A percentile compares a stretch with the other conserved stretches of the same genome.
phyloP scores from a whole-genome alignment of 2,329 filamentous ascomycete genomes.

The Penicillium hordei region DNA sequence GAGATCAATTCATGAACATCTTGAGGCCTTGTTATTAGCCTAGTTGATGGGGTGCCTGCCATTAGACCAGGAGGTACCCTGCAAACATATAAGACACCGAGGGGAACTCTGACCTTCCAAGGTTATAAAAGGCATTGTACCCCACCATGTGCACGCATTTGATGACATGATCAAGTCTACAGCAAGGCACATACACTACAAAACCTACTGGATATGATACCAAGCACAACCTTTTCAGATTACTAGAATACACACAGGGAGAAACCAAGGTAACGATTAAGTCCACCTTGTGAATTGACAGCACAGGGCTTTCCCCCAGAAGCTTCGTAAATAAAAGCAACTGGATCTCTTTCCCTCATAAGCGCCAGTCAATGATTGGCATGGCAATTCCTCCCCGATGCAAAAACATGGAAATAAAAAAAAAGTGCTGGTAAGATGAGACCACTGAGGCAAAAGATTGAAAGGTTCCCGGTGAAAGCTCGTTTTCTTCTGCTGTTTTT shows the following conservation, averaged over 20 bases:
- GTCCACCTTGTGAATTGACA: slow-evolving; percentile 74
- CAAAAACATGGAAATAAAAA: slow-evolving; percentile 31
- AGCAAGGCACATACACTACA: slow-evolving; percentile 13
- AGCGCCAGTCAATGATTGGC: slow-evolving; percentile 70
- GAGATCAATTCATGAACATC: not conserved
- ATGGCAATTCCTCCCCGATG: slow-evolving; percentile 41
- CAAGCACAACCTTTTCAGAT: slow-evolving; percentile 39
- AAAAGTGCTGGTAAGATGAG: slow-evolving; percentile 27
- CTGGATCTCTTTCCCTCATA: slow-evolving; percentile 99
- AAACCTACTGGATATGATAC: slow-evolving; percentile 25
- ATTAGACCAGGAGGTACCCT: not conserved
- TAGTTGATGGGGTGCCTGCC: not conserved
- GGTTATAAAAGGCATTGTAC: not conserved
- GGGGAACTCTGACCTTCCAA: not conserved
- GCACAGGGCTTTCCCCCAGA: slow-evolving; percentile 98
- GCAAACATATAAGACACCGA: not conserved
- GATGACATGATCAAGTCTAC: not conserved
- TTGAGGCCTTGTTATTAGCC: not conserved
- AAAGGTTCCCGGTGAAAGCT: slow-evolving; percentile 33
- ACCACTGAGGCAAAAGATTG: slow-evolving; percentile 30
- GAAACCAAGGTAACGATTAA: slow-evolving; percentile 76
- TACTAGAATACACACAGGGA: slow-evolving; percentile 41
- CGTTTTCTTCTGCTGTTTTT: slow-evolving; percentile 38
- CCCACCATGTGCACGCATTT: not conserved
- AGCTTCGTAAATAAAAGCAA: slow-evolving; percentile 44